Percentiles rank a stretch among this genome's conserved stretches.
These are phyloP conservation scores for Cadophora luteo-olivacea DNA, from an alignment of 2,329 filamentous ascomycete genomes.

Conservation along the genomic window DNA sequence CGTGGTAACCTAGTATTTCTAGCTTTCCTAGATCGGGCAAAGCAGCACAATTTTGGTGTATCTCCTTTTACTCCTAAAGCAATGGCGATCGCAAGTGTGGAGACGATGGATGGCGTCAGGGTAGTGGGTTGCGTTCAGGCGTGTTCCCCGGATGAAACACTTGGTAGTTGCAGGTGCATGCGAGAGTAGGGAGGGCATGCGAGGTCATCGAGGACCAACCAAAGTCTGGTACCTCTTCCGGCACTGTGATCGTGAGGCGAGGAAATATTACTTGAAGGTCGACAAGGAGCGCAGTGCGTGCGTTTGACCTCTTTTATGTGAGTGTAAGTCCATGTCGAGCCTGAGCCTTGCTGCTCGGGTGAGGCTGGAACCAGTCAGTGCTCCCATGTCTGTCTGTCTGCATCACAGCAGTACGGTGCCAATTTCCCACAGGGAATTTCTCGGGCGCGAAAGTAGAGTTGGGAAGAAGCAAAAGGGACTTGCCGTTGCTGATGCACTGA, in stretches of 20 bases:
- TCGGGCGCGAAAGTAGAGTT: neutral
- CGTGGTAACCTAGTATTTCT: neutral
- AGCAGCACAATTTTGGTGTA: constrained; percentile 1
- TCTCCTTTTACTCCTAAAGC: constrained; percentile 14
- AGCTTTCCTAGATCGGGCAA: constrained; percentile 11
- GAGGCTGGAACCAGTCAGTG: constrained; percentile 2
- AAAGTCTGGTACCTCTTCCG: neutral
- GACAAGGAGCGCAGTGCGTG: neutral
- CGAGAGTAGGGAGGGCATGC: neutral
- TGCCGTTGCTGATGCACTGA: constrained; percentile 2
- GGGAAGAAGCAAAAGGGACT: neutral
- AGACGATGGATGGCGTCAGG: constrained; percentile 30
- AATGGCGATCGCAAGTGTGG: constrained; percentile 27
- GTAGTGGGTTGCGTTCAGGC: constrained; percentile 15
- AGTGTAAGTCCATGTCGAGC: neutral
- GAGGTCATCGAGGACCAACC: neutral
- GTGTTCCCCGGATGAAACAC: constrained; percentile 33
- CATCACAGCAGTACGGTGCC: neutral
- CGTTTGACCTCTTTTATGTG: neutral
- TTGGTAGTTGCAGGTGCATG: constrained; percentile 26
- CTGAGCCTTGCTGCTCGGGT: neutral
- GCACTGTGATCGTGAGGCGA: neutral
- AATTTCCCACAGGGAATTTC: neutral
- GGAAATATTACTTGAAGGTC: neutral
- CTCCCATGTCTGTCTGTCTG: neutral